Evolutionary conservation across 805 yeast genomes (phyloP).

Genomic region (Candida awuae): DNA sequence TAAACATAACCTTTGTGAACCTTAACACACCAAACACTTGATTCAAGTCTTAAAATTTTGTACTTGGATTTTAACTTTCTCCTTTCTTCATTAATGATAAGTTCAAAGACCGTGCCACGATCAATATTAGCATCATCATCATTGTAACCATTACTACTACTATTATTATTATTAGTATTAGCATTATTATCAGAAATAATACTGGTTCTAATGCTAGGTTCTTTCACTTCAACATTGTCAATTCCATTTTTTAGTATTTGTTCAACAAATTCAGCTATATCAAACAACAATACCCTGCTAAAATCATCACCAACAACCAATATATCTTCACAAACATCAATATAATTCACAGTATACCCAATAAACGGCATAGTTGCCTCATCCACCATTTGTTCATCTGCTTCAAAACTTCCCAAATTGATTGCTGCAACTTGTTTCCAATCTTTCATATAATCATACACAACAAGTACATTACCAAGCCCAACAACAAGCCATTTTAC

Average conservation of each 20-base stretch:
- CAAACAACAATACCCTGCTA: constrained; percentile 2
- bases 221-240: not conserved
- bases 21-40: constrained; percentile 54
- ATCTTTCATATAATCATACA: not conserved
- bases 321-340: not conserved
- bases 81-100: no score
- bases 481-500: no score
- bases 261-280: no score
- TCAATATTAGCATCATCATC: no score
- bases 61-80: no score
- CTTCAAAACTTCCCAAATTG: not conserved
- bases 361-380: not conserved
- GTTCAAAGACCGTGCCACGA: no score
- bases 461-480: no score
- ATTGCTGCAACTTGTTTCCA: not conserved
- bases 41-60: no score
- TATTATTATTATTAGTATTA: no score
- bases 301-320: constrained; percentile 6
- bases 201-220: not conserved
- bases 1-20: constrained; percentile 34
- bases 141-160: no score
- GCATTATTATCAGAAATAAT: not conserved
- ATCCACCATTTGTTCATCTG: not conserved
- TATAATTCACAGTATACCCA: not conserved
- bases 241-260: not conserved